Conservation (phyloP, 2,329 filamentous ascomycete genomes). For the Ophiostoma novo-ulmi region DNA sequence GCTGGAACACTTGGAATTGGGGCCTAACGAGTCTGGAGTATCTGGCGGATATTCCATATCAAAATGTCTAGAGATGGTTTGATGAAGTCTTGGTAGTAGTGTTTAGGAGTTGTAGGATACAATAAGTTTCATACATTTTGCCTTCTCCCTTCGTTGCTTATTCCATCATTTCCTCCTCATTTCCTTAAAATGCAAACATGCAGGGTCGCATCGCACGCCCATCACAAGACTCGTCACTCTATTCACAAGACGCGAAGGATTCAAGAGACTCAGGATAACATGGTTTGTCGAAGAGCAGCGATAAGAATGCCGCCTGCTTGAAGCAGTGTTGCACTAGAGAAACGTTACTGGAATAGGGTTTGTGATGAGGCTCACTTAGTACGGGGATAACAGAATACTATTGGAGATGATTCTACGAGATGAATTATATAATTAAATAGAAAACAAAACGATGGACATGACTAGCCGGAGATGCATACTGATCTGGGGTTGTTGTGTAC, state of each 20-base stretch:
- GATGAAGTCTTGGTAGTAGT: too few relatives aligned
- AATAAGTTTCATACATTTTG: too few relatives aligned
- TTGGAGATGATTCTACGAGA: background rate
- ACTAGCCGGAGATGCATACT: background rate
- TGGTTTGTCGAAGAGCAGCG: background rate
- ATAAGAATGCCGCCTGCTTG: background rate
- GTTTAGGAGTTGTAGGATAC: too few relatives aligned
- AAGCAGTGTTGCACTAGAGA: background rate
- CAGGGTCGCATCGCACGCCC: background rate
- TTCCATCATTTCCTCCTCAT: background rate
- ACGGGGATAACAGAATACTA: background rate
- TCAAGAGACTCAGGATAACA: background rate
- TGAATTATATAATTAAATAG: background rate
- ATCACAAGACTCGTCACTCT: background rate
- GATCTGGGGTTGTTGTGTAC: background rate
- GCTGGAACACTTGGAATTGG: background rate
- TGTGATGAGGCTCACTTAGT: background rate
- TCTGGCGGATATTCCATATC: background rate
- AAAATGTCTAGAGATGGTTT: too few relatives aligned
- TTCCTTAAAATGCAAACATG: background rate
- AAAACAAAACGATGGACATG: background rate
- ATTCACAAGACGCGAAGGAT: background rate
- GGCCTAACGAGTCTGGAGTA: background rate
- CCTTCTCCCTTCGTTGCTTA: background rate
- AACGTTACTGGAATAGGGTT: background rate